These are phyloP conservation scores for Trypanosoma avium DNA, from an alignment of 208 protist genomes.

Conservation along the genomic window DNA sequence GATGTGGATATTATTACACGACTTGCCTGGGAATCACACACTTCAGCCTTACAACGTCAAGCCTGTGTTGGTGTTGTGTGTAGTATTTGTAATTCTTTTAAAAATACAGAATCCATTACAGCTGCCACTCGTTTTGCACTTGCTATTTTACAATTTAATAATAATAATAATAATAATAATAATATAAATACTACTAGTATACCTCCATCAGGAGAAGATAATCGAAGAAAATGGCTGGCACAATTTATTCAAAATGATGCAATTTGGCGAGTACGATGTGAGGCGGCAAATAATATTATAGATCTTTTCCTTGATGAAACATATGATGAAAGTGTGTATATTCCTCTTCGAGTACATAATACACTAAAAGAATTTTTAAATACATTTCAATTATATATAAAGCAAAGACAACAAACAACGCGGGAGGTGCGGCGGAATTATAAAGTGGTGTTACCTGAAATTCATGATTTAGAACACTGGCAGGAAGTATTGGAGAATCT, in stretches of 20 bases:
- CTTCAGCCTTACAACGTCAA: slow-evolving; percentile 45
- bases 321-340: slow-evolving; percentile 63
- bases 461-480: slow-evolving; percentile 54
- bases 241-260: slow-evolving; percentile 44
- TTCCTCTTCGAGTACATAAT: slow-evolving; percentile 52
- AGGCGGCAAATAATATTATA: slow-evolving; percentile 76
- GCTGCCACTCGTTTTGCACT: slow-evolving; percentile 54
- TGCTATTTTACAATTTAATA: slow-evolving; percentile 19
- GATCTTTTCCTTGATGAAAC: slow-evolving; percentile 77
- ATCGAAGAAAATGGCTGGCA: slow-evolving; percentile 41
- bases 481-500: slow-evolving; percentile 70
- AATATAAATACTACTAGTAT: background rate
- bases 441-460: slow-evolving; percentile 29
- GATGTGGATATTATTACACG: slow-evolving; percentile 71
- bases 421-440: slow-evolving; percentile 47
- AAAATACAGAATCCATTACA: slow-evolving; percentile 31
- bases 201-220: slow-evolving; percentile 23
- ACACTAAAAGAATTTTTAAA: slow-evolving; percentile 35
- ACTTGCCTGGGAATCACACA: slow-evolving; percentile 51
- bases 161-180: slow-evolving; percentile 1
- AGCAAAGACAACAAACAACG: slow-evolving; percentile 42
- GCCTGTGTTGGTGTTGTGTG: slow-evolving; percentile 52
- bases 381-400: slow-evolving; percentile 48
- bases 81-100: slow-evolving; percentile 43
- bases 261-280: slow-evolving; percentile 53